Conservation (phyloP, 768 basidiomycete species). For the Boletellus ananiceps region DNA sequence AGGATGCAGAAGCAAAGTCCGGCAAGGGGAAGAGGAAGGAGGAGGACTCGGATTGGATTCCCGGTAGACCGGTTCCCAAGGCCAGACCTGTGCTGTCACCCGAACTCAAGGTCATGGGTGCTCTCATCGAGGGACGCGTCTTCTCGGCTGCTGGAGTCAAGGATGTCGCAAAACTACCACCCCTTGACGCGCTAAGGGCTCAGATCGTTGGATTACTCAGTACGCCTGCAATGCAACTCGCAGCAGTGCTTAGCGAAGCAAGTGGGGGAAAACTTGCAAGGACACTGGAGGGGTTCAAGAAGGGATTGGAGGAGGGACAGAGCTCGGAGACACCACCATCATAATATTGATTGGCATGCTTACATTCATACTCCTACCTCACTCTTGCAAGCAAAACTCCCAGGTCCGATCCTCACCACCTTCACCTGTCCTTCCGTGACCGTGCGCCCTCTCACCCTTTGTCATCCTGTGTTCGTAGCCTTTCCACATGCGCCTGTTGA, state of each 20-base stretch:
- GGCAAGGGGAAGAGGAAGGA: constrained; percentile 44
- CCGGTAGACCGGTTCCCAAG: constrained; percentile 65
- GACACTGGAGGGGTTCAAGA: constrained; percentile 71
- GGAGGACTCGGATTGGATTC: constrained; percentile 57
- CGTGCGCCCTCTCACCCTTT: constrained; percentile 72
- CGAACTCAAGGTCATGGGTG: constrained; percentile 70
- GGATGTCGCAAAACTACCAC: constrained; percentile 69
- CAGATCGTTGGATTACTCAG: constrained; percentile 85
- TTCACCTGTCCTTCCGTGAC: constrained; percentile 61
- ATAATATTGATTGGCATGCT: constrained; percentile 13
- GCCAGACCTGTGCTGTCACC: constrained; percentile 53
- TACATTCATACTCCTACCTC: constrained; percentile 9
- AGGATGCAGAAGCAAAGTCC: constrained; percentile 46
- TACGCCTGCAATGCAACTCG: constrained; percentile 67
- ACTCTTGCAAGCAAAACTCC: constrained; percentile 65
- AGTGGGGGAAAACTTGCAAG: constrained; percentile 64
- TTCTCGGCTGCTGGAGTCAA: constrained; percentile 56
- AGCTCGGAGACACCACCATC: constrained; percentile 12
- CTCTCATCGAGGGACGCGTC: constrained; percentile 71
- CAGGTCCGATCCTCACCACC: constrained; percentile 82
- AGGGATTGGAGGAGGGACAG: constrained; percentile 54
- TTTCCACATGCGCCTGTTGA: constrained; percentile 64
- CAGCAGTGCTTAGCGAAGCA: constrained; percentile 64
- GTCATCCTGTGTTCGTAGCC: constrained; percentile 96
- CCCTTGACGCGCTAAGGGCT: constrained; percentile 68